Evolutionary conservation across 2,329 filamentous ascomycete species (phyloP).

Genomic region (Hawksworthiomyces lignivorus): DNA sequence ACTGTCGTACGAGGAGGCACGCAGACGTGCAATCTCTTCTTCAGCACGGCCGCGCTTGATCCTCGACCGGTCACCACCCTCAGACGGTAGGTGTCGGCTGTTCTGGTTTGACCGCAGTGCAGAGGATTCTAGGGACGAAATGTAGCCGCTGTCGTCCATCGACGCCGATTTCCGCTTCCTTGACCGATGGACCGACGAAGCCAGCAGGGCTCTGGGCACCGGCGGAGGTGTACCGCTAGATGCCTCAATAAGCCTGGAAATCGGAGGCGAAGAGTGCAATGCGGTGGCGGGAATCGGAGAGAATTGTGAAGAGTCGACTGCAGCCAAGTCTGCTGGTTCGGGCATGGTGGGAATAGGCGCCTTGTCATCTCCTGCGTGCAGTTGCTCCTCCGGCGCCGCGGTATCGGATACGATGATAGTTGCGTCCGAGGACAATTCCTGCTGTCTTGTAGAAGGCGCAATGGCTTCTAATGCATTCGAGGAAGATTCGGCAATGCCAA

Average conservation of each 20-base stretch:
- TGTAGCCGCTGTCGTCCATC: slow-evolving; percentile 91
- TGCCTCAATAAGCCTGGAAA: slow-evolving; percentile 50
- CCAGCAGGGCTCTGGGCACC: slow-evolving; percentile 43
- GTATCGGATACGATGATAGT: slow-evolving; percentile 65
- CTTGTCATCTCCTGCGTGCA: slow-evolving; percentile 4
- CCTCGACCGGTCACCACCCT: slow-evolving; percentile 62
- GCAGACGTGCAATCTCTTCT: slow-evolving; percentile 88
- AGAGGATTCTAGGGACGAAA: slow-evolving; percentile 91
- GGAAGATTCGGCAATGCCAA: slow-evolving; percentile 13
- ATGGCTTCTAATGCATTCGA: too few relatives aligned
- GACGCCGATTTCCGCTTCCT: slow-evolving; percentile 71
- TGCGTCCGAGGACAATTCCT: slow-evolving; percentile 67
- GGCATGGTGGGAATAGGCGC: not conserved
- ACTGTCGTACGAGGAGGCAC: slow-evolving; percentile 88
- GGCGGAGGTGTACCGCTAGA: slow-evolving; percentile 72
- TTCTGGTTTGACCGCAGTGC: slow-evolving; percentile 64
- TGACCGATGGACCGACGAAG: slow-evolving; percentile 51
- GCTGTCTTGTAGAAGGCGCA: too few relatives aligned
- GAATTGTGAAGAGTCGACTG: slow-evolving; percentile 47
- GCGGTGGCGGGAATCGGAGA: slow-evolving; percentile 61
- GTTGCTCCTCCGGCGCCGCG: slow-evolving; percentile 14
- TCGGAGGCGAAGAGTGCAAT: slow-evolving; percentile 87
- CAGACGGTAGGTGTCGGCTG: slow-evolving; percentile 62
- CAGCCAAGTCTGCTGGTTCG: slow-evolving; percentile 16
- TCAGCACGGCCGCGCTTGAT: slow-evolving; percentile 88